A percentile compares a stretch with the other conserved stretches of the same genome.
These are phyloP conservation scores for Lactarius hatsudake DNA, from an alignment of 768 basidiomycete genomes.

Conservation along the genomic window DNA sequence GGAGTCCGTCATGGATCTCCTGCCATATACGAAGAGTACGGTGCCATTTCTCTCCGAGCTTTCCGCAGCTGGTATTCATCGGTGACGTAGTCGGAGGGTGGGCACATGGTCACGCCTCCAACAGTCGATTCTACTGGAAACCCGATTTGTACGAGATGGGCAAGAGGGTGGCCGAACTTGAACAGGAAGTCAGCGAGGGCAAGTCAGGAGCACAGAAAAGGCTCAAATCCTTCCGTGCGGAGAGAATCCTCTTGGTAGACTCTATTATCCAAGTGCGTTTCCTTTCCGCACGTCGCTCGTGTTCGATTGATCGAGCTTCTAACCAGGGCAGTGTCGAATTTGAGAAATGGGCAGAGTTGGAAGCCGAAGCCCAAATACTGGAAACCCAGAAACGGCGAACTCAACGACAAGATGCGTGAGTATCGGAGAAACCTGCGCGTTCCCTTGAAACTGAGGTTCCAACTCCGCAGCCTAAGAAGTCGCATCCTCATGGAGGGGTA, in stretches of 20 bases:
- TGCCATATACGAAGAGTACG: conserved; percentile 24
- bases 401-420: conserved; percentile 16
- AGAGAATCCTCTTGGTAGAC: conserved; percentile 18
- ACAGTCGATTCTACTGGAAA: conserved; percentile 23
- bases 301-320: neutral
- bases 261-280: conserved; percentile 13
- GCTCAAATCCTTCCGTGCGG: conserved; percentile 17
- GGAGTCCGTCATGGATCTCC: conserved; percentile 21
- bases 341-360: conserved; percentile 14
- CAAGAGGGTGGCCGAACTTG: conserved; percentile 9
- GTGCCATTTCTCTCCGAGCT: neutral
- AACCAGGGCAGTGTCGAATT: conserved; percentile 17
- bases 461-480: conserved; percentile 3
- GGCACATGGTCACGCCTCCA: conserved; percentile 18
- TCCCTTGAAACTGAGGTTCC: neutral
- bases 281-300: neutral
- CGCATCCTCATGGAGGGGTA: conserved; percentile 17
- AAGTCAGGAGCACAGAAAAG: conserved; percentile 16
- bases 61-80: neutral
- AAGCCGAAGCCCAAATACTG: neutral
- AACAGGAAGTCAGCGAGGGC: conserved; percentile 12
- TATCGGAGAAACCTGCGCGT: neutral
- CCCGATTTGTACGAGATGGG: conserved; percentile 20
- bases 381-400: neutral
- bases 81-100: conserved; percentile 24